Evolutionary conservation across 2,329 filamentous ascomycete species (phyloP).

Genomic region (Fusarium poae): DNA sequence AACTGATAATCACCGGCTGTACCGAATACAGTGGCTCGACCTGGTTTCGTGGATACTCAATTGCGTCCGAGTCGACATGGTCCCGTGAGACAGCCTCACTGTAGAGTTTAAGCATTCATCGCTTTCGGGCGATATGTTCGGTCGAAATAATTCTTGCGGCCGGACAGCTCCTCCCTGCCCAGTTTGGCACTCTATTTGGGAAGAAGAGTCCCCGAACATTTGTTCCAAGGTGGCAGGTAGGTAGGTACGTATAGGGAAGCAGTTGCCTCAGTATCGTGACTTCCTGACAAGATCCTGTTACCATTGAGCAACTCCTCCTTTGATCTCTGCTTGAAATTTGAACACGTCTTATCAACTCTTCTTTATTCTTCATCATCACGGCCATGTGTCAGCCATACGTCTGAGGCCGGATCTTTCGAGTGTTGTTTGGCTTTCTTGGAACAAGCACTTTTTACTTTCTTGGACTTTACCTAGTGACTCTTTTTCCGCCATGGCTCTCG

Average conservation of each 20-base stretch:
- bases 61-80: slow-evolving; percentile 16
- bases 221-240: neutral
- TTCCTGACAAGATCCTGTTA: slow-evolving; percentile 16
- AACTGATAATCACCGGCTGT: slow-evolving; percentile 26
- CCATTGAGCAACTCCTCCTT: neutral
- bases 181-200: neutral
- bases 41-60: slow-evolving; percentile 9
- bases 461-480: slow-evolving; percentile 48
- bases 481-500: slow-evolving; percentile 53
- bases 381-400: slow-evolving; percentile 56
- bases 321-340: slow-evolving; percentile 3
- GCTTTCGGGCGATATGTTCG: slow-evolving; percentile 8
- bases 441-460: slow-evolving; percentile 53
- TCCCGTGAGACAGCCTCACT: slow-evolving; percentile 13
- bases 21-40: slow-evolving; percentile 4
- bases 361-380: slow-evolving; percentile 51
- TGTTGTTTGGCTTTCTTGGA: slow-evolving; percentile 61
- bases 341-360: slow-evolving; percentile 18
- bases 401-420: slow-evolving; percentile 47
- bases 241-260: neutral
- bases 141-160: slow-evolving; percentile 13
- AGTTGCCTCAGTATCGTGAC: neutral
- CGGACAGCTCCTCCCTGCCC: slow-evolving; percentile 11
- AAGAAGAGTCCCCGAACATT: slow-evolving; percentile 15
- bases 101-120: slow-evolving; percentile 4